A percentile compares a stretch with the other conserved stretches of the same genome.
Evolutionary conservation across 2,329 filamentous ascomycete genomes (phyloP).

Genomic region (Fusarium bulbicola): DNA sequence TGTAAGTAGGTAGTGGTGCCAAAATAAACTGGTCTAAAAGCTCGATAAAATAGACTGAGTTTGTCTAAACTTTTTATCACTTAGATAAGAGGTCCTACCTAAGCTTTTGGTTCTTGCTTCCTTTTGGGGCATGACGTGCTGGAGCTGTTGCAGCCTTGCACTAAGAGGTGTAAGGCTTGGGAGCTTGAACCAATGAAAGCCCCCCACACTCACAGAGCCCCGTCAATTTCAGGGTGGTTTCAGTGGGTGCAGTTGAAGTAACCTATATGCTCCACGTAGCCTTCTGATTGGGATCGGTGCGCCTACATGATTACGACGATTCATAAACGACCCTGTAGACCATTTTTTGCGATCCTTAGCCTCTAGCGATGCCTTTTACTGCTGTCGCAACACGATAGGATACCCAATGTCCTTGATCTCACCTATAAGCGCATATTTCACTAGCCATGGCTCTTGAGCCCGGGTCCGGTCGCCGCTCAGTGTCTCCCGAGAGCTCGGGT

Average conservation of each 20-base stretch:
- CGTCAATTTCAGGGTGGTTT: conserved; percentile 23
- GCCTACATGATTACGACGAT: conserved; percentile 30
- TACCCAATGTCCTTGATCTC: conserved; percentile 36
- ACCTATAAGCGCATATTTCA: conserved; percentile 30
- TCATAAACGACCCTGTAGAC: conserved; percentile 10
- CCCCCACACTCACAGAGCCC: background rate
- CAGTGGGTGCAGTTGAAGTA: conserved; percentile 27
- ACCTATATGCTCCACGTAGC: conserved; percentile 40
- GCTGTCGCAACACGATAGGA: conserved; percentile 15
- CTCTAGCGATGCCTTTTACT: conserved; percentile 29
- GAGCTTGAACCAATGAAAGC: conserved; percentile 37
- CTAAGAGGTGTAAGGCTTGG: conserved; percentile 25
- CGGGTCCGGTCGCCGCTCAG: conserved; percentile 63
- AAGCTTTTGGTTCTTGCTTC: background rate
- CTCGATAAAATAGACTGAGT: background rate
- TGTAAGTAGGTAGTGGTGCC: background rate
- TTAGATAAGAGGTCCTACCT: background rate
- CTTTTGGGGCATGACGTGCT: conserved; percentile 26
- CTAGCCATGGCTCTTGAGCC: conserved; percentile 71
- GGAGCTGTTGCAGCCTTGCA: conserved; percentile 41
- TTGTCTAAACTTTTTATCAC: background rate
- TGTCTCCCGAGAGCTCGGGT: conserved; percentile 85
- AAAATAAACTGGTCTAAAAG: background rate
- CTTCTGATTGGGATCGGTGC: conserved; percentile 38
- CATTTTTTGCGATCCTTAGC: conserved; percentile 2